These are phyloP conservation scores for Picochlorum sp. DNA, from an alignment of 139 green algal species.

Conservation along the genomic window DNA sequence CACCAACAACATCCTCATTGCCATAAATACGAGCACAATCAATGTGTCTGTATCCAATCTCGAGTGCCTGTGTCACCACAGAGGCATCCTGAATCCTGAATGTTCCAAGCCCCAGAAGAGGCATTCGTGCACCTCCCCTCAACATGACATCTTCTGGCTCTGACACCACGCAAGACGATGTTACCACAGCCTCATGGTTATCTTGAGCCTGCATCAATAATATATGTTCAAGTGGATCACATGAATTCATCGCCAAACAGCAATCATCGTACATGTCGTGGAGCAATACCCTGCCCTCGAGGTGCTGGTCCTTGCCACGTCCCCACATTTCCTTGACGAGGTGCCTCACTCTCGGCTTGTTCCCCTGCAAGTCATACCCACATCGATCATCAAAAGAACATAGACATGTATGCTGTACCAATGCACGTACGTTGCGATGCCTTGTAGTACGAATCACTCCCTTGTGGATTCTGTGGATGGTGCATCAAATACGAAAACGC, in stretches of 20 bases:
- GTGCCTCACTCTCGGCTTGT: too few relatives aligned
- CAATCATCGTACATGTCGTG: not conserved
- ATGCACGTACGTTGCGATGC: not conserved
- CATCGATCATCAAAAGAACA: too few relatives aligned
- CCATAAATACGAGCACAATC: conserved; percentile 69
- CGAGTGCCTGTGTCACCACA: conserved; percentile 27
- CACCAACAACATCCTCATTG: conserved; percentile 60
- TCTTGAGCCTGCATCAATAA: not conserved
- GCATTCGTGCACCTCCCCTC: conserved; percentile 40
- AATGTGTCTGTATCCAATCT: conserved; percentile 62
- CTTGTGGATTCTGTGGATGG: conserved; percentile 16
- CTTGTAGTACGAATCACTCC: conserved; percentile 44
- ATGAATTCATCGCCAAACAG: too few relatives aligned
- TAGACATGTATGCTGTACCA: too few relatives aligned
- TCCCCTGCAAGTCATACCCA: too few relatives aligned
- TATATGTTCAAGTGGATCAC: too few relatives aligned
- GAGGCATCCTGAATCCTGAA: conserved; percentile 40
- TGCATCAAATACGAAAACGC: conserved; percentile 57
- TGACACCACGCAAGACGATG: not conserved
- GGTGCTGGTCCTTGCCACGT: conserved; percentile 74
- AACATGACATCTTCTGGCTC: conserved; percentile 41
- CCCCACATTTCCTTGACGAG: conserved; percentile 43
- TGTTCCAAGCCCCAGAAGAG: conserved; percentile 64
- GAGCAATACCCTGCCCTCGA: conserved; percentile 18
- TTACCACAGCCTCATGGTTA: not conserved